Evolutionary conservation across 169 alveolate species (phyloP).

Genomic region (Cryptosporidium baileyi): DNA sequence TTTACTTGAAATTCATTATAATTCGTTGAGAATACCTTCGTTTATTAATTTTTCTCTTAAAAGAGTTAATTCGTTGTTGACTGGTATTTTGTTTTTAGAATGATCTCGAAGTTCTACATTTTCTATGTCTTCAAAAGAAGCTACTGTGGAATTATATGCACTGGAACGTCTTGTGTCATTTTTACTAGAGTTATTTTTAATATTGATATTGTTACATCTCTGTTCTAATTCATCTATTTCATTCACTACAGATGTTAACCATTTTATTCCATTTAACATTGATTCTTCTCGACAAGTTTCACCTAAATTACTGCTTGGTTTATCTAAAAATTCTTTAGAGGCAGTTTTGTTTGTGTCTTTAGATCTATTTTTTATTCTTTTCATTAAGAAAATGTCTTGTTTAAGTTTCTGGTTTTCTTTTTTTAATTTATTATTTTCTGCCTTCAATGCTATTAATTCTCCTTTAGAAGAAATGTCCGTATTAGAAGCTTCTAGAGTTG

Average conservation of each 20-base stretch:
- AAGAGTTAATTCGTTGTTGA: background rate
- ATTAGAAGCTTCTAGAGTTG: slow-evolving; percentile 1
- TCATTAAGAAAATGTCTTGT: slow-evolving; percentile 29
- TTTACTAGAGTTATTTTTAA: background rate
- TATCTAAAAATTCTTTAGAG: background rate
- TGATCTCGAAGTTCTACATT: background rate
- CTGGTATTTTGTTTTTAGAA: background rate
- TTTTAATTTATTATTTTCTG: slow-evolving; percentile 32
- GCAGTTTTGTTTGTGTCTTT: background rate
- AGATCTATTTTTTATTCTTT: slow-evolving; percentile 18
- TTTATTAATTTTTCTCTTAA: slow-evolving; percentile 49
- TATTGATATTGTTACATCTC: slow-evolving; percentile 15
- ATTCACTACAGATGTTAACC: slow-evolving; percentile 53
- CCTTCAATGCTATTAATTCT: slow-evolving; percentile 38
- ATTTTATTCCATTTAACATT: slow-evolving; percentile 8
- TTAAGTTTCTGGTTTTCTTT: slow-evolving; percentile 61
- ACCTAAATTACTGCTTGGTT: background rate
- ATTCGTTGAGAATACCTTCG: slow-evolving; percentile 60
- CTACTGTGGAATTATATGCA: slow-evolving; percentile 53
- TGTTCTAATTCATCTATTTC: slow-evolving; percentile 56
- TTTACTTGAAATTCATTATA: too few relatives aligned
- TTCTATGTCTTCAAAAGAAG: slow-evolving; percentile 55
- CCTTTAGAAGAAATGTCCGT: slow-evolving; percentile 22
- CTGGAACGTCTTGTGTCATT: slow-evolving; percentile 1
- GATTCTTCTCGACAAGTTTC: background rate